Evolutionary conservation across 1,284 basidiomycete species (phyloP).

Genomic region (Pholiota adiposa): DNA sequence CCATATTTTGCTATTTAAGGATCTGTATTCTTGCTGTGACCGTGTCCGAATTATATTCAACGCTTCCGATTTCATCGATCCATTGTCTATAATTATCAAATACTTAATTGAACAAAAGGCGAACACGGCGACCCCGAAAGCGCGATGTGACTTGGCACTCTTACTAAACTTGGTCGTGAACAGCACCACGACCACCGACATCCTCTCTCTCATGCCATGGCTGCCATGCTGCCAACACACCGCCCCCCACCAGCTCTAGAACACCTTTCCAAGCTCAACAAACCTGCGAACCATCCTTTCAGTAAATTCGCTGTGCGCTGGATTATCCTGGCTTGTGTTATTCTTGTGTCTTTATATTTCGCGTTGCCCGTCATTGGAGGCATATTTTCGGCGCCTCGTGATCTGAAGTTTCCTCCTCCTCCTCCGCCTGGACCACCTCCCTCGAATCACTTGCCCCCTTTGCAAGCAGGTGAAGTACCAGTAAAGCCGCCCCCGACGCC

Average conservation of each 20-base stretch:
- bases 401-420: neutral
- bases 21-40: too few species aligned
- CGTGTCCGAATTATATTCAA: too few species aligned
- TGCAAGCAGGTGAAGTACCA: conserved; percentile 2
- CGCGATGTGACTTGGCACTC: neutral
- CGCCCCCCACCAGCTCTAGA: conserved; percentile 12
- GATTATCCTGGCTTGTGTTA: conserved; percentile 8
- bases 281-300: conserved; percentile 13
- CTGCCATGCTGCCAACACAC: conserved; percentile 16
- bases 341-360: conserved; percentile 16
- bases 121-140: neutral
- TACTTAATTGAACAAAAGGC: neutral
- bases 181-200: neutral
- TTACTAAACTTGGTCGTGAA: neutral
- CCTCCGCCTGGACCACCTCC: neutral
- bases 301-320: conserved; percentile 18
- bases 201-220: neutral
- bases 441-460: neutral
- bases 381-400: conserved; percentile 6
- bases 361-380: conserved; percentile 11
- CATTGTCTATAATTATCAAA: neutral
- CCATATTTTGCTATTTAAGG: too few species aligned
- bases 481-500: neutral
- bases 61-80: neutral
- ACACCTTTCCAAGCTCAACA: conserved; percentile 12